Evolutionary conservation across 2,329 filamentous ascomycete genomes (phyloP).

Genomic region (Cryphonectria parasitica): DNA sequence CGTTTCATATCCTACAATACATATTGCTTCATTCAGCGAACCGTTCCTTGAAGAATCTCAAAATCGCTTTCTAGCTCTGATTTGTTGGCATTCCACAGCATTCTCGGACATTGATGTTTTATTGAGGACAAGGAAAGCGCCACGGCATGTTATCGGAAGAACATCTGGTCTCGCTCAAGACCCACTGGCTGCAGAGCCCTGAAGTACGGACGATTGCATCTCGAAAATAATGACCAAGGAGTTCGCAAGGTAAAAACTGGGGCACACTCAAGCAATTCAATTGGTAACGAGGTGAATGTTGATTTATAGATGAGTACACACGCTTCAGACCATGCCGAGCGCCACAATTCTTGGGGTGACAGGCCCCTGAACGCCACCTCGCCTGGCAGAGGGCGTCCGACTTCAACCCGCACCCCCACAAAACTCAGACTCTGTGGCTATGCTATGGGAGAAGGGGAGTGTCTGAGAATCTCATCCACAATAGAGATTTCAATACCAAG

Average conservation of each 20-base stretch:
- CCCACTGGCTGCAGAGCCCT: neutral
- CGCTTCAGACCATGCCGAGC: neutral
- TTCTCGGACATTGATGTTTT: neutral
- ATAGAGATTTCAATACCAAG: neutral
- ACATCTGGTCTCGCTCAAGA: neutral
- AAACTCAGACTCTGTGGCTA: neutral
- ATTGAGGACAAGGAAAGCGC: neutral
- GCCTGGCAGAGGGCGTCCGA: neutral
- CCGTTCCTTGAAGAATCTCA: no score
- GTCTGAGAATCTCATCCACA: neutral
- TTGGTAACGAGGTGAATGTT: neutral
- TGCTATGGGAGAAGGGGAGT: neutral
- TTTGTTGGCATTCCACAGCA: neutral
- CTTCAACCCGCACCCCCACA: neutral
- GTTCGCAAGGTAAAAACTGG: neutral
- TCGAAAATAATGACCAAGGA: no score
- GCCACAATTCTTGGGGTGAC: neutral
- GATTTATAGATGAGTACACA: neutral
- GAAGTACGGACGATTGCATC: neutral
- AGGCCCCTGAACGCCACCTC: neutral
- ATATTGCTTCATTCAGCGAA: no score
- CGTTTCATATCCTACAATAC: neutral
- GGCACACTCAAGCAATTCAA: no score
- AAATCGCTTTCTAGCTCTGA: no score
- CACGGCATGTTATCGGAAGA: neutral